These are phyloP conservation scores for Auricularia cornea DNA, from an alignment of 768 basidiomycete genomes.

Conservation along the genomic window DNA sequence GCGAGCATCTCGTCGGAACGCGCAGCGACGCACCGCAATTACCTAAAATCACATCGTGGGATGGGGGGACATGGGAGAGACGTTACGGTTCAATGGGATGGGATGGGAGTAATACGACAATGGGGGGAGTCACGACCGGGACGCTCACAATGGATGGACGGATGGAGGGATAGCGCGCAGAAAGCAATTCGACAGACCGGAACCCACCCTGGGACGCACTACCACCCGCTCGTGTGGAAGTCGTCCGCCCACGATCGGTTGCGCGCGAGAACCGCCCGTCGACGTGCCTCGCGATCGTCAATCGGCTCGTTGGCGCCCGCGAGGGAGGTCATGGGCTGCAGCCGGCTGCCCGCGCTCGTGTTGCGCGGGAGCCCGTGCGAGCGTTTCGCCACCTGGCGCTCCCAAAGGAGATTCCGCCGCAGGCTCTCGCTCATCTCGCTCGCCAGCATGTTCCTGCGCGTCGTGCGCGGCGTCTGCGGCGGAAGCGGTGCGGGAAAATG, in stretches of 20 bases:
- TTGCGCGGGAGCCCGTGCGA: background rate
- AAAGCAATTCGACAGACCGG: background rate
- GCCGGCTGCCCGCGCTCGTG: background rate
- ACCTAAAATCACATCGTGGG: no score
- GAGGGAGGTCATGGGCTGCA: background rate
- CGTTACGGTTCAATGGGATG: no score
- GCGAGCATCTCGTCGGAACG: no score
- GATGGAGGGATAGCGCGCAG: background rate
- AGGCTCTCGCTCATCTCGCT: slow-evolving; percentile 82
- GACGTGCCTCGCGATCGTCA: background rate
- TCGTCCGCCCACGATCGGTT: background rate
- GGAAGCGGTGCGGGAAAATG: slow-evolving; percentile 56
- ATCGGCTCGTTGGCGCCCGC: background rate
- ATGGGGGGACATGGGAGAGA: no score
- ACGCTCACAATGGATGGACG: no score
- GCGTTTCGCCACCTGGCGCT: slow-evolving; percentile 16
- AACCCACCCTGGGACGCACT: background rate
- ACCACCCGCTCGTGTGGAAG: background rate
- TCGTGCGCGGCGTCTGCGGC: slow-evolving; percentile 79
- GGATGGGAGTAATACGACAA: no score
- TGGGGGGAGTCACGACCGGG: no score
- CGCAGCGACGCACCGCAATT: no score
- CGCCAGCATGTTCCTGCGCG: slow-evolving; percentile 72
- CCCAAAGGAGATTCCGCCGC: slow-evolving; percentile 74
- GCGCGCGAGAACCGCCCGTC: background rate